Evolutionary conservation across 2,329 filamentous ascomycete species (phyloP).

Genomic region (Mariannaea elegans): DNA sequence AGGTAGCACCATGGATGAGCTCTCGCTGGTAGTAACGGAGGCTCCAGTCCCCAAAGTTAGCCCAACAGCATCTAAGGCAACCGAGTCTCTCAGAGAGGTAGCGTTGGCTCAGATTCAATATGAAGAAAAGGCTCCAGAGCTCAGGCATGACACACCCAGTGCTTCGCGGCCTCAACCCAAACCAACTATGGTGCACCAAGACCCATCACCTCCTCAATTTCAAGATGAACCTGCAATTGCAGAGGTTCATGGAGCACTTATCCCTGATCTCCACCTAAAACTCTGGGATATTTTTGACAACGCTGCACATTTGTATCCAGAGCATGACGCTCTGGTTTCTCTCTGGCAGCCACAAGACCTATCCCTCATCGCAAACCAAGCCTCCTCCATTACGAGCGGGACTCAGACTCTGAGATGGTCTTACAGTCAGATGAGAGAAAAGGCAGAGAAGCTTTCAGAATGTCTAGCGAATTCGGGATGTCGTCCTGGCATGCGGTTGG

Average conservation of each 20-base stretch:
- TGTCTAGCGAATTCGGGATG: slow-evolving; percentile 36
- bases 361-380: slow-evolving; percentile 3
- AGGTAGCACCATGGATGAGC: neutral
- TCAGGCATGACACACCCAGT: neutral
- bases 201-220: neutral
- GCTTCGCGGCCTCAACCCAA: neutral
- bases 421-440: slow-evolving; percentile 39
- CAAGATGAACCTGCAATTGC: slow-evolving; percentile 26
- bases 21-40: neutral
- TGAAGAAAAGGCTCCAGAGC: neutral
- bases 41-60: neutral
- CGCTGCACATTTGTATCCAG: slow-evolving; percentile 40
- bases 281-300: slow-evolving; percentile 47
- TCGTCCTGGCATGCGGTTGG: slow-evolving; percentile 42
- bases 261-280: slow-evolving; percentile 40
- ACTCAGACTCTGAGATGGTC: slow-evolving; percentile 42
- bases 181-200: neutral
- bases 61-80: too few relatives aligned
- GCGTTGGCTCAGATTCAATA: neutral
- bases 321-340: slow-evolving; percentile 48
- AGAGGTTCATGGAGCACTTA: slow-evolving; percentile 40
- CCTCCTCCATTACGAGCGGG: neutral
- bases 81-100: neutral
- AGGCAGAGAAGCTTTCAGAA: slow-evolving; percentile 37
- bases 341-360: slow-evolving; percentile 43